These are phyloP conservation scores for Fraxinus platypoda DNA, from an alignment of 305 asterid species.

Conservation along the genomic window DNA sequence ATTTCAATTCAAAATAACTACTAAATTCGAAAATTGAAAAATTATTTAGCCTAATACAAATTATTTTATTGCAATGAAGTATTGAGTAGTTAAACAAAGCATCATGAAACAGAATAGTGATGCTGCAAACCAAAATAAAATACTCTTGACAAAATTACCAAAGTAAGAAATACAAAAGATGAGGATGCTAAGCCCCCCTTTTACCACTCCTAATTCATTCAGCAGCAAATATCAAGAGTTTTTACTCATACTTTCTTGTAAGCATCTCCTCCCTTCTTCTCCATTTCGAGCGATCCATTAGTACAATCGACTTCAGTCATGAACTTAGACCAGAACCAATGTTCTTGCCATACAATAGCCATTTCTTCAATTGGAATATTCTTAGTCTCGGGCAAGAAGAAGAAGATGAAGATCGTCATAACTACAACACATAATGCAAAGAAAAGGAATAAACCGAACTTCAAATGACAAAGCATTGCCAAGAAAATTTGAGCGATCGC, in stretches of 20 bases:
- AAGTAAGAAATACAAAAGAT: background rate
- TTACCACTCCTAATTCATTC: background rate
- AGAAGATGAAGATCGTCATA: slow-evolving; percentile 55
- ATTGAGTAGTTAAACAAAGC: background rate
- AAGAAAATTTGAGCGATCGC: slow-evolving; percentile 57
- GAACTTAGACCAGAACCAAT: slow-evolving; percentile 72
- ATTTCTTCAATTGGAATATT: slow-evolving; percentile 72
- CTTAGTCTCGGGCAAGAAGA: slow-evolving; percentile 85
- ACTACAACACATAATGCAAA: slow-evolving; percentile 55
- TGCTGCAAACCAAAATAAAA: background rate
- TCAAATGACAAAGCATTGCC: slow-evolving; percentile 61
- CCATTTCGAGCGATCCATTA: slow-evolving; percentile 38
- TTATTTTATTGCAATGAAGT: background rate
- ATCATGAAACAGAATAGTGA: background rate
- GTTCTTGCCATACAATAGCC: slow-evolving; percentile 65
- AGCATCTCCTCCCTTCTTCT: slow-evolving; percentile 37
- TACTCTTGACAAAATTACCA: background rate
- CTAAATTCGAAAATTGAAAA: too few relatives aligned
- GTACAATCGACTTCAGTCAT: slow-evolving; percentile 36
- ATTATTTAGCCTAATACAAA: background rate
- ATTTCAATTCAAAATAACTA: background rate
- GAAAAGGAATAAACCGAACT: slow-evolving; percentile 66
- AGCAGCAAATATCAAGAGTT: background rate
- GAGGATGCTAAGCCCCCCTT: background rate
- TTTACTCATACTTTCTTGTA: slow-evolving; percentile 35